These are phyloP conservation scores for Gossypium davidsonii DNA, from an alignment of 441 rosid species.

Conservation along the genomic window DNA sequence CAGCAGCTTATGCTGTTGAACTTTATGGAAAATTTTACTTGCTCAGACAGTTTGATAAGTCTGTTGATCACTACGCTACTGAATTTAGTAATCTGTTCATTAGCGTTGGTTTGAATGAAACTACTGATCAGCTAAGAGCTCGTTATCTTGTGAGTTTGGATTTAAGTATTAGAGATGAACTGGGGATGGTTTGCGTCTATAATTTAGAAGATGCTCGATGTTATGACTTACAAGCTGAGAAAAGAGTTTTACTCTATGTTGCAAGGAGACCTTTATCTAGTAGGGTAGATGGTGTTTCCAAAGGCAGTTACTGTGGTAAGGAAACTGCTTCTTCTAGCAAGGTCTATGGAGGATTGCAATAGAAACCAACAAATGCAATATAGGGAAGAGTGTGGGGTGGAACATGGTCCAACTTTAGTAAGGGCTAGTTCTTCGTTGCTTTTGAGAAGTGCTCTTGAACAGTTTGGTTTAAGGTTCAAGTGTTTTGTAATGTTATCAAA, in stretches of 20 bases:
- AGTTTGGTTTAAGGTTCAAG: no score
- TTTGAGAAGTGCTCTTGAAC: no score
- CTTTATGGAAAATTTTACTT: no score
- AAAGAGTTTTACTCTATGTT: background rate
- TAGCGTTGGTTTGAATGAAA: background rate
- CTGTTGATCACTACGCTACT: no score
- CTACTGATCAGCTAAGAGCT: background rate
- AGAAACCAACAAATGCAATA: background rate
- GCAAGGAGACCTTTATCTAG: background rate
- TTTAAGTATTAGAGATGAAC: background rate
- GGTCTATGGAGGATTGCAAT: background rate
- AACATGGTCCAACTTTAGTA: background rate
- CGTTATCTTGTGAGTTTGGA: background rate
- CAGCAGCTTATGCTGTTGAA: background rate
- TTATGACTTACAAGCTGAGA: background rate
- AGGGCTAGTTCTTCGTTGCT: background rate
- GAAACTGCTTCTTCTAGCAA: background rate
- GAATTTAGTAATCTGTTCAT: background rate
- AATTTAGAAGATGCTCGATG: background rate
- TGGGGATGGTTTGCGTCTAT: background rate
- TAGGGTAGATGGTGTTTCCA: background rate
- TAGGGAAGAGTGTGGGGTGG: background rate
- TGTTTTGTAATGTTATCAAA: no score
- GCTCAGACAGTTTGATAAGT: no score
- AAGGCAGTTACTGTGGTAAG: background rate